Evolutionary conservation across 257 asterid species (phyloP), one percentile per base, ranked within the genome.

Genomic region (Ligustrum vulgare): DNA sequence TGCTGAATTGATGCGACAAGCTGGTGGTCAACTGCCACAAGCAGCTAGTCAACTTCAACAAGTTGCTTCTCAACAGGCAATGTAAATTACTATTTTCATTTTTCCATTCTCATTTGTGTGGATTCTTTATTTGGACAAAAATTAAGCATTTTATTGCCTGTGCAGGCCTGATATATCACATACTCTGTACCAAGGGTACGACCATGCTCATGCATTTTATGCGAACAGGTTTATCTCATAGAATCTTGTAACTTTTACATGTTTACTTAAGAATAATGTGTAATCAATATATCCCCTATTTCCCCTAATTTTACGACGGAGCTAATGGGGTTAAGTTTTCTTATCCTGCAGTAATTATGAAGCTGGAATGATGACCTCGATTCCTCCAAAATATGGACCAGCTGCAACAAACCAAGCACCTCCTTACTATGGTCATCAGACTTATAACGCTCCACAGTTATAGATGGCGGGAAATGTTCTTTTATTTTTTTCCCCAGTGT

Each of bases 1-100:
- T 76, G 91, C 93, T 78, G 96, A 91, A 81, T 80, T 93, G 91
- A 84, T 91, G 93, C 80, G 87, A 75, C 91, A 88, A 84, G 80
- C 87, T 10, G 91, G 94, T 78, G 83, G 82, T 47, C 91, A 84
- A 75, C 86, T 72, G 75, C 81, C 71, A 8, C 84, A 76, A 70
- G 69, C 80, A 25, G 49, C 78, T 32, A 63, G 63, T 65, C 81
- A 72, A 51, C 72, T 74, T 41, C 85, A 76, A 37, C 87, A 82
- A 65, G 75, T 71, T 58, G 73, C 77, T 33, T 18, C 69, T 36
- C 87, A 85, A 45, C 89, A 75, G 68, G 73, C 84, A 13, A 72
- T 86, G 94, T 90, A 84, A 76, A 54, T 78, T 49, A 39, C 56
- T 15, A 41, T 56, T 37, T 39, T 32, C 18, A 41, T 69, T 23